phyloP scores from a whole-genome alignment of 148 eudicot species.

The Spergularia marina region DNA sequence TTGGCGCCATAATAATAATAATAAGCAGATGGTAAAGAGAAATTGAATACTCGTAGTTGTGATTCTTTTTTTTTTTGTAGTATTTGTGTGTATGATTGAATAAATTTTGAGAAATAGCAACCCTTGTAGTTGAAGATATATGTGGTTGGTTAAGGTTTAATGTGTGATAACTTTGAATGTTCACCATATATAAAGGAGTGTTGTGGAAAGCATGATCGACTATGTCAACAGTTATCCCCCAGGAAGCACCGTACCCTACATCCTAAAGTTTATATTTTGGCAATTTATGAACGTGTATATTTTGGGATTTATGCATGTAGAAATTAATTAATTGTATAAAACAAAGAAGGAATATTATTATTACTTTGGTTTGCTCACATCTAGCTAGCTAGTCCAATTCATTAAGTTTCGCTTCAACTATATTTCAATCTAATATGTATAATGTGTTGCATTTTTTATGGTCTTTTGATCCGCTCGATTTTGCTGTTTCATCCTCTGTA shows the following conservation, averaged over 20 bases:
- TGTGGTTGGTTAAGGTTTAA: conserved; percentile 5
- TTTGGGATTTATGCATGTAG: background rate
- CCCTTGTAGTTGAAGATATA: background rate
- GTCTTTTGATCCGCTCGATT: no score
- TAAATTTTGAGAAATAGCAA: no score
- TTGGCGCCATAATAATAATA: conserved; percentile 28
- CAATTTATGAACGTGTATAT: conserved; percentile 20
- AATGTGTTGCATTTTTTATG: no score
- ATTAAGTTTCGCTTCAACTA: no score
- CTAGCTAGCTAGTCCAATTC: no score
- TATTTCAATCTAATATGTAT: no score
- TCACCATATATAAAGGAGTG: conserved; percentile 22
- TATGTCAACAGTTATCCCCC: background rate
- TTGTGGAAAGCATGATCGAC: conserved; percentile 21
- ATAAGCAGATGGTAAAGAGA: background rate
- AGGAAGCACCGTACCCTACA: background rate
- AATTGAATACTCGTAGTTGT: no score
- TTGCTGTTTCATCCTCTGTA: no score
- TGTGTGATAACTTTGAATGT: conserved; percentile 6
- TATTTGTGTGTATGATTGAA: no score
- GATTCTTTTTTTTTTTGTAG: no score
- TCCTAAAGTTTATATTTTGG: background rate
- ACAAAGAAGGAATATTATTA: no score
- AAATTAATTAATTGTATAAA: background rate
- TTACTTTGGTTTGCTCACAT: no score